Conservation (phyloP, 768 basidiomycete genomes). For the Hypsizygus marmoreus region DNA sequence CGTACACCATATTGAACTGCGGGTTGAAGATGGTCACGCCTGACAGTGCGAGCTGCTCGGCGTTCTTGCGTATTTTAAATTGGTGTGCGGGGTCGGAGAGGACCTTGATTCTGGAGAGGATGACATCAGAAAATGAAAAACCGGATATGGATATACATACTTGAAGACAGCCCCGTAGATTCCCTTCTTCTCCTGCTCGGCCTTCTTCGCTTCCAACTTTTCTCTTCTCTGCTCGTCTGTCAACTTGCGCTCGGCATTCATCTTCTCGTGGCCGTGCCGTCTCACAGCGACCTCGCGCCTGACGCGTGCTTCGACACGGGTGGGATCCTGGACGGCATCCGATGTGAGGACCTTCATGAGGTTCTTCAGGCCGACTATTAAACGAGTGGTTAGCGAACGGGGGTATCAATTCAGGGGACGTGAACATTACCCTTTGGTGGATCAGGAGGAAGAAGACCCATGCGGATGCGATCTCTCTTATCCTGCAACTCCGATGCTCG, state of each 20-base stretch:
- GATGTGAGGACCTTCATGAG: conserved; percentile 97
- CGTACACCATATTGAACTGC: conserved; percentile 86
- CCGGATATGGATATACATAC: conserved; percentile 46
- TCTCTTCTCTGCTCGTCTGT: conserved; percentile 88
- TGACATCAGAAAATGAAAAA: neutral
- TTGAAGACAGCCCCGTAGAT: conserved; percentile 88
- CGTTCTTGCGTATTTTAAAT: conserved; percentile 97
- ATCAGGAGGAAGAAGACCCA: conserved; percentile 95
- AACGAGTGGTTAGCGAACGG: neutral
- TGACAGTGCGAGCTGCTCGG: conserved; percentile 84
- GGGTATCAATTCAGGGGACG: conserved; percentile 1
- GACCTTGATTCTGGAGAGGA: conserved; percentile 68
- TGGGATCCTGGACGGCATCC: conserved; percentile 96
- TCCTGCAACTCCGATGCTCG: conserved; percentile 90
- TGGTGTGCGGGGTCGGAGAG: conserved; percentile 91
- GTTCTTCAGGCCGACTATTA: conserved; percentile 85
- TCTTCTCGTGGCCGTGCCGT: conserved; percentile 88
- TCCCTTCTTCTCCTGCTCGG: conserved; percentile 85
- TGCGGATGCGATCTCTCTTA: conserved; percentile 90
- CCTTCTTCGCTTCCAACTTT: conserved; percentile 84
- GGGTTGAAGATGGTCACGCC: conserved; percentile 93
- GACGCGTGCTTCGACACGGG: conserved; percentile 94
- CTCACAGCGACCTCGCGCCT: conserved; percentile 90
- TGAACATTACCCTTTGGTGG: conserved; percentile 79
- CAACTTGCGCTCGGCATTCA: conserved; percentile 90